Evolutionary conservation across 371 early-diverging fungal genomes (phyloP), one percentile per base, ranked within the genome.

Genomic region (Amoeboaphelidium protococcarum): DNA sequence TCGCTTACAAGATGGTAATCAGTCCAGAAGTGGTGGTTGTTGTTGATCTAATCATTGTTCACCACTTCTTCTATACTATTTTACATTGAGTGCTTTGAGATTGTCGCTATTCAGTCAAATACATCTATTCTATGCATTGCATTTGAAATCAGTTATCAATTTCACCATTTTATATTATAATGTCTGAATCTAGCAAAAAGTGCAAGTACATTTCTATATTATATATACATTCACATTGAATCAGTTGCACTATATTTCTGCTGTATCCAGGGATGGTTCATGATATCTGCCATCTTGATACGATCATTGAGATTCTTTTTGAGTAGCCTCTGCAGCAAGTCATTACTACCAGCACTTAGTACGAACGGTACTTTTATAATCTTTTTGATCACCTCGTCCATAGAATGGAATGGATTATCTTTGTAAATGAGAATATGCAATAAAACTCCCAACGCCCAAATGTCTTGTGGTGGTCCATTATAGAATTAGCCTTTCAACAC

Each of bases 1-100:
- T 64, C 69, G 76, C 58, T 73, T 89, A 56, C 80, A 81, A 57
- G 72, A 13, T 19, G 24, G 16, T 16, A 31, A 31, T 31, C n/a
- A n/a, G n/a, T n/a, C n/a, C n/a, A n/a, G n/a, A n/a, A n/a, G n/a
- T n/a, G n/a, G n/a, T n/a, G n/a, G n/a, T n/a, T n/a, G n/a, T n/a
- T n/a, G n/a, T n/a, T n/a, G n/a, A n/a, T n/a, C n/a, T n/a, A n/a
- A n/a, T n/a, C n/a, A n/a, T n/a, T n/a, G n/a, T n/a, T n/a, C n/a
- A n/a, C n/a, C n/a, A n/a, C n/a, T n/a, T n/a, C n/a, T n/a, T n/a
- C n/a, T n/a, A n/a, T n/a, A n/a, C n/a, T n/a, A n/a, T n/a, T n/a
- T n/a, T n/a, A n/a, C n/a, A n/a, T n/a, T n/a, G n/a, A n/a, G n/a
- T n/a, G n/a, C n/a, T n/a, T n/a, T n/a, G n/a, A n/a, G n/a, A n/a